Percentiles rank a stretch among this genome's conserved stretches.
phyloP scores from a whole-genome alignment of 805 yeast genomes.

The Yarrowia sp. region DNA sequence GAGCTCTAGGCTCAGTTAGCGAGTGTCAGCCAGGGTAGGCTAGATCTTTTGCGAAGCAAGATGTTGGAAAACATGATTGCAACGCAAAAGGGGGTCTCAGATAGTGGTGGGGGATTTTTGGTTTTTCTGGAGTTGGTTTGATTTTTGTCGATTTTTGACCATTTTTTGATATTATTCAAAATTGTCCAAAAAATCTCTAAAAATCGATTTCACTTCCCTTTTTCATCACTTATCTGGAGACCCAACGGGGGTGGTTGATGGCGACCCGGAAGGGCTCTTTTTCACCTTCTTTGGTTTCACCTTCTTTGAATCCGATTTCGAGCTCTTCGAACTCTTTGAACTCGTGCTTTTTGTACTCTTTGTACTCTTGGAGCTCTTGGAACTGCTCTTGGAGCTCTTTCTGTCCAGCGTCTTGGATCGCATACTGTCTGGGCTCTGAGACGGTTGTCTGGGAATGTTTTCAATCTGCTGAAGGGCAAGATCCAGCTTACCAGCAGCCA shows the following conservation, averaged over 20 bases:
- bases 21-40: neutral
- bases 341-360: conserved; percentile 2
- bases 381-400: conserved; percentile 18
- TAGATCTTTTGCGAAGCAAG: too few relatives aligned
- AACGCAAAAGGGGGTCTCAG: neutral
- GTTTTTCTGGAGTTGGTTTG: too few relatives aligned
- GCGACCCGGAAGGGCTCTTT: neutral
- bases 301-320: neutral
- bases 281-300: neutral
- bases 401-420: conserved; percentile 3
- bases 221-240: neutral
- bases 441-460: conserved; percentile 19
- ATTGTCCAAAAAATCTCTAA: too few relatives aligned
- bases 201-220: too few relatives aligned
- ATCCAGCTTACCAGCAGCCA: conserved; percentile 2
- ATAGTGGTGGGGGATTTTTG: too few relatives aligned
- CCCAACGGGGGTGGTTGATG: neutral
- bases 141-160: too few relatives aligned
- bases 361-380: neutral
- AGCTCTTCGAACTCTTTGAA: neutral
- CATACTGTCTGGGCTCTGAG: conserved; percentile 5
- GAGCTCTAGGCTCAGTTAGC: neutral
- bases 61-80: too few relatives aligned
- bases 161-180: too few relatives aligned
- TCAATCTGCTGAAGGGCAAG: conserved; percentile 11